Conservation (phyloP, 306 rosid species). For the Leucaena leucocephala region DNA sequence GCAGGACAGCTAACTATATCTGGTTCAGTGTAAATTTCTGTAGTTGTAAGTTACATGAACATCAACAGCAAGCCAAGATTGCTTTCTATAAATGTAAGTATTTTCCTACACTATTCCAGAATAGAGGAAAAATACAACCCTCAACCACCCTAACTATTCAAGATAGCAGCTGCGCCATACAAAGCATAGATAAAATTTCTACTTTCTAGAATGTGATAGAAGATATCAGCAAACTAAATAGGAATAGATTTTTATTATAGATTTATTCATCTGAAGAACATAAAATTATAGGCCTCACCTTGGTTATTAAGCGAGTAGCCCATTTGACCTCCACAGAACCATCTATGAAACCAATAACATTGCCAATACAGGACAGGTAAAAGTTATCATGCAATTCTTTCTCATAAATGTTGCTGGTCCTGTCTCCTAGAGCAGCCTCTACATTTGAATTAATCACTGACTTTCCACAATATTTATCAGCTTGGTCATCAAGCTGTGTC, state of each 20-base stretch:
- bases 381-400: conserved; percentile 43
- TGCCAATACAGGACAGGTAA: conserved; percentile 70
- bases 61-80: neutral
- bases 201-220: neutral
- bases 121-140: neutral
- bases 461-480: conserved; percentile 40
- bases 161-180: neutral
- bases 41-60: neutral
- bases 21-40: neutral
- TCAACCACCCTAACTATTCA: neutral
- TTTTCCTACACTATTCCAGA: neutral
- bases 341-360: conserved; percentile 61
- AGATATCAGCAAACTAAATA: neutral
- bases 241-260: neutral
- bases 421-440: conserved; percentile 43
- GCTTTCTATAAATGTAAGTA: neutral
- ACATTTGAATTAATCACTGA: conserved; percentile 35
- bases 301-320: conserved; percentile 73
- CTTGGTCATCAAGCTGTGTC: conserved; percentile 53
- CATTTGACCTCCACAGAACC: conserved; percentile 90
- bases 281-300: conserved; percentile 51
- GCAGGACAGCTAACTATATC: neutral
- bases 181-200: neutral
- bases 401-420: conserved; percentile 36
- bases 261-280: neutral